Evolutionary conservation across 1,139 yeast species (phyloP).

Genomic region (Suhomyces yuchorum): DNA sequence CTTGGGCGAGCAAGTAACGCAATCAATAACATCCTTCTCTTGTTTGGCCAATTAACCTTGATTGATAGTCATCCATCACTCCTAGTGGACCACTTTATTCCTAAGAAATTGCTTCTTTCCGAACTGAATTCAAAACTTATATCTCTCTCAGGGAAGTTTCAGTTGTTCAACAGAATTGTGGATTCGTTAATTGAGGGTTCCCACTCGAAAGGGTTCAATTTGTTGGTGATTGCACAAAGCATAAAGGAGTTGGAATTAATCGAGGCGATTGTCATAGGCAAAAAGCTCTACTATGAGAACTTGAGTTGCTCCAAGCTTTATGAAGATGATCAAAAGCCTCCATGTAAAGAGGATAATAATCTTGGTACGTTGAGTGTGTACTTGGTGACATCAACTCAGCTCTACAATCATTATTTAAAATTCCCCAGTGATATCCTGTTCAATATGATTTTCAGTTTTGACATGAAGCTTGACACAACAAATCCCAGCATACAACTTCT

Average conservation of each 20-base stretch:
- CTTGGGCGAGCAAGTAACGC: background rate
- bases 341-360: conserved; percentile 12
- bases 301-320: conserved; percentile 62
- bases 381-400: conserved; percentile 44
- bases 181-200: conserved; percentile 28
- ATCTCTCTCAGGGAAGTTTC: conserved; percentile 60
- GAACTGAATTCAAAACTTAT: conserved; percentile 60
- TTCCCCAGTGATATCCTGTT: conserved; percentile 31
- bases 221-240: conserved; percentile 60
- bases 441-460: conserved; percentile 61
- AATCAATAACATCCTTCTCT: conserved; percentile 29
- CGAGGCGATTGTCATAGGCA: conserved; percentile 68
- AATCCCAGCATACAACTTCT: conserved; percentile 44
- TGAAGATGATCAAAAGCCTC: conserved; percentile 34
- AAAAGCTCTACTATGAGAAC: conserved; percentile 56
- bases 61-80: conserved; percentile 67
- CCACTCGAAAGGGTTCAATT: conserved; percentile 20
- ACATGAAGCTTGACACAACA: conserved; percentile 48
- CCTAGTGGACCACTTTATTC: conserved; percentile 73
- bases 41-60: conserved; percentile 52
- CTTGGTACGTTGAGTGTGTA: conserved; percentile 22
- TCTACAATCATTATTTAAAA: conserved; percentile 37
- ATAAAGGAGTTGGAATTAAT: conserved; percentile 70
- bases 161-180: conserved; percentile 53
- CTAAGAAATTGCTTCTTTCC: conserved; percentile 63